phyloP scores from a whole-genome alignment of 2,329 filamentous ascomycete species.

The Chaetomium olivaceum region DNA sequence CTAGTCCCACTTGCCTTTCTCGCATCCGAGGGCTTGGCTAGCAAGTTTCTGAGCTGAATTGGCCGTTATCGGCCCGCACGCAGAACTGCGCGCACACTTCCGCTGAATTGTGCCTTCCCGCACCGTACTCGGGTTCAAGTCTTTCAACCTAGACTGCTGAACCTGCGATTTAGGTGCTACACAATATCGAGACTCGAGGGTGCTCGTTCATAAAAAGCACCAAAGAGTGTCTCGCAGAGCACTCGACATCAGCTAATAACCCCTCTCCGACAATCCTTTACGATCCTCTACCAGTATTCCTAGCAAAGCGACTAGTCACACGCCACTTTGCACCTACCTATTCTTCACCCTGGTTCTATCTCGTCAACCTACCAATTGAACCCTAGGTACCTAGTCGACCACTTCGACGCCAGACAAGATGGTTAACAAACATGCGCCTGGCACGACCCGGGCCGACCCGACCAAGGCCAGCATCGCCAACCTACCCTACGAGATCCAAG shows the following conservation, averaged over 20 bases:
- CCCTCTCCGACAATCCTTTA: neutral
- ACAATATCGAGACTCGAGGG: neutral
- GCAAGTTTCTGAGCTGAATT: neutral
- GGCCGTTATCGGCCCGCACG: slow-evolving; percentile 1
- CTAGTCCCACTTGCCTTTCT: neutral
- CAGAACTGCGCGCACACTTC: neutral
- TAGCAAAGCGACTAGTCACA: neutral
- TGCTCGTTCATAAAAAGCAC: neutral
- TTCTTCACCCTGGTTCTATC: neutral
- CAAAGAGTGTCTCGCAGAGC: neutral
- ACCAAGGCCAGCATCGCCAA: slow-evolving; percentile 16
- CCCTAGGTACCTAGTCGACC: neutral
- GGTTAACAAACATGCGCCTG: slow-evolving; percentile 8
- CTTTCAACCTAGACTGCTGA: neutral
- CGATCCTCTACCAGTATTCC: too few relatives aligned
- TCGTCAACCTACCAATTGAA: neutral
- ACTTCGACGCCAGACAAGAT: neutral
- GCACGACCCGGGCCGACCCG: slow-evolving; percentile 1
- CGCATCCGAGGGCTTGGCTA: slow-evolving; percentile 6
- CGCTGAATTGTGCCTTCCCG: neutral
- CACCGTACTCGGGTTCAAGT: neutral
- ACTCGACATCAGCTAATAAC: neutral
- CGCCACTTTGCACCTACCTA: neutral
- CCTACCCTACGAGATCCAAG: slow-evolving; percentile 25
- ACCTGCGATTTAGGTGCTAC: neutral